phyloP scores from a whole-genome alignment of 208 protist species.

The Acanthamoeba royreba region DNA sequence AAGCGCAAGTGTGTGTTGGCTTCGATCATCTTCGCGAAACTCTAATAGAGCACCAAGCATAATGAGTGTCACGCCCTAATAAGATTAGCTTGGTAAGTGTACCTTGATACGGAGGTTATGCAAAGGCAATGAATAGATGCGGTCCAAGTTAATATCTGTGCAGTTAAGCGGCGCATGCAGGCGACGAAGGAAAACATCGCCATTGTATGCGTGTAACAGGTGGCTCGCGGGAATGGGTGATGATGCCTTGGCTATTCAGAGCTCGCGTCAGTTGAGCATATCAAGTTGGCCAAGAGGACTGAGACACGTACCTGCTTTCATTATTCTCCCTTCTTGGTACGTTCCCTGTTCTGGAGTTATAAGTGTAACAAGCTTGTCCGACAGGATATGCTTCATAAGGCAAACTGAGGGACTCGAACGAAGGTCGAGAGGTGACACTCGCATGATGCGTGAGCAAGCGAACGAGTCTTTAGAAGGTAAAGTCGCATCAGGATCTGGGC shows the following conservation, averaged over 20 bases:
- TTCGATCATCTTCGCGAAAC: neutral
- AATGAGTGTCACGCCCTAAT: neutral
- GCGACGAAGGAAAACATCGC: neutral
- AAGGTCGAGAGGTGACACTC: conserved; percentile 10
- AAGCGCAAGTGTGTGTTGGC: neutral
- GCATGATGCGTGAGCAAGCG: neutral
- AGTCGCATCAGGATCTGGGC: neutral
- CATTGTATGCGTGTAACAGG: neutral
- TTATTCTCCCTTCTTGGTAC: neutral
- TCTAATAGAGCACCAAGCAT: neutral
- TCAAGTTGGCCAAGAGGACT: neutral
- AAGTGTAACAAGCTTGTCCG: neutral
- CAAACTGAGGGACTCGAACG: neutral
- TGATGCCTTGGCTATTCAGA: neutral
- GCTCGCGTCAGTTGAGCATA: neutral
- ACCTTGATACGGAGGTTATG: neutral
- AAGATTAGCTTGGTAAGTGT: neutral
- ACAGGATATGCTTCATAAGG: neutral
- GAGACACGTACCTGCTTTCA: neutral
- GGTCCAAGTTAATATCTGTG: neutral
- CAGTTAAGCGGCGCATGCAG: neutral
- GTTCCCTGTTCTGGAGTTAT: conserved; percentile 16
- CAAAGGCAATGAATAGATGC: neutral
- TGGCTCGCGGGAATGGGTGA: neutral
- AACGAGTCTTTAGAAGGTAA: neutral